Evolutionary conservation across 1,139 yeast species (phyloP), one percentile per base, ranked within the genome.

Genomic region (Diutina neorugosa): DNA sequence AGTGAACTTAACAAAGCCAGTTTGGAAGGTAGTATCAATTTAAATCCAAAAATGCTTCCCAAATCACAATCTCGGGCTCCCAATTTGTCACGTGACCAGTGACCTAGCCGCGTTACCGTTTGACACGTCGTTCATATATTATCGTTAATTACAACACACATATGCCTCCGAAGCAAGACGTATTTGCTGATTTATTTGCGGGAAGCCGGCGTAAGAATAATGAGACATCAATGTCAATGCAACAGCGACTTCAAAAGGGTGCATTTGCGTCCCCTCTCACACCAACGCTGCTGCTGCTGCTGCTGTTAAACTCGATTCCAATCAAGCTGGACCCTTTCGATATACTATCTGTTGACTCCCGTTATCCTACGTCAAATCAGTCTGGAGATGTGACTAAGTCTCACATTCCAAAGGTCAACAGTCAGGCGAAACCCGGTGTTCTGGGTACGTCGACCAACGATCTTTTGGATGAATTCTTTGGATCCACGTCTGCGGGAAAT

Each of bases 161-260:
- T 4, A 46, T 46, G 50, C 60, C 59, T 12, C 61, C 61, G 3
- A 58, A 58, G 47, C 71, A 71, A 58, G 79, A 74, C 64, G 78
- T 74, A 9, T 74, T 74, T 65, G 76, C 78, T 3, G 78, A 74
- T 58, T 67, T 74, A 49, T 74, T 74, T 1, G 64, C 62, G 14
- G 57, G 56, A 3, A 41, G 20, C 11, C 20, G 20, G 4, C 44
- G 20, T 11, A 16, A 16, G 20, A 16, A 18, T n/a, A 16, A 18
- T 31, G 37, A 31, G n/a, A 11, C 37, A 11, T 31, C 37, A 5
- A 42, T 19, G 25, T 19, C 23, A 19, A 18, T 18, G 42, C 37
- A 48, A 9, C 43, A 31, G 19, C 42, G 21, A 5, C n/a, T 19
- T 11, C 44, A 42, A 19, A 18, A 12, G 25, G 25, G 21, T 19